Evolutionary conservation across 345 rosid genomes (phyloP), one percentile per base, ranked within the genome.

Genomic region (Acer saccharum): DNA sequence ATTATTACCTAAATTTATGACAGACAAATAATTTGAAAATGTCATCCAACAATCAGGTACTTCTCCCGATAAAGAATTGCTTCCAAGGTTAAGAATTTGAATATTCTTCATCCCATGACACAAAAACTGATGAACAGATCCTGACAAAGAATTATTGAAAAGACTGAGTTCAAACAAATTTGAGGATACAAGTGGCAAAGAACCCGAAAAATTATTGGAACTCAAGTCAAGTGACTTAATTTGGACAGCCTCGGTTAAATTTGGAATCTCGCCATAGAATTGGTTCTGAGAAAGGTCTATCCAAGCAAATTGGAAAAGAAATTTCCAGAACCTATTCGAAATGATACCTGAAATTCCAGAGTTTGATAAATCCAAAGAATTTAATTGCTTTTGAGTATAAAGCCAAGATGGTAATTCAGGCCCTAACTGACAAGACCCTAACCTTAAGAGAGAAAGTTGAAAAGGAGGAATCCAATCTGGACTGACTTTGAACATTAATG

Each of bases 401-500:
- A 86, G 55, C 88, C 86, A 86, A 1, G 13, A 5, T 0, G 86
- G 88, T 18, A 86, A 86, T 11, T 1, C 10, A n/a, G 84, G 77
- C 23, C 87, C 87, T 48, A 48, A 8, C 13, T 50, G 61, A 69
- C 83, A 77, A 13, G 84, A 81, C 0, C 60, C 14, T 23, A 86
- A 32, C 6, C 32, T 20, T 32, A 86, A 44, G 7, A 3, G 6
- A 20, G 44, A 27, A 10, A 86, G 69, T 63, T 74, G 75, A 32
- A 79, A 83, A 41, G 85, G 80, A 41, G 83, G 85, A 54, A 69
- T 4, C 84, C 86, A 86, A 3, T 70, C 71, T 3, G 77, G 17
- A 17, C 70, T 71, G 35, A 83, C 43, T 10, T 74, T 77, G 50
- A 83, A 43, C 32, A 50, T 18, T 16, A 81, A 39, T 29, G 72